Conservation (phyloP, 371 early-diverging fungal genomes). For the Phascolomyces articulosus region DNA sequence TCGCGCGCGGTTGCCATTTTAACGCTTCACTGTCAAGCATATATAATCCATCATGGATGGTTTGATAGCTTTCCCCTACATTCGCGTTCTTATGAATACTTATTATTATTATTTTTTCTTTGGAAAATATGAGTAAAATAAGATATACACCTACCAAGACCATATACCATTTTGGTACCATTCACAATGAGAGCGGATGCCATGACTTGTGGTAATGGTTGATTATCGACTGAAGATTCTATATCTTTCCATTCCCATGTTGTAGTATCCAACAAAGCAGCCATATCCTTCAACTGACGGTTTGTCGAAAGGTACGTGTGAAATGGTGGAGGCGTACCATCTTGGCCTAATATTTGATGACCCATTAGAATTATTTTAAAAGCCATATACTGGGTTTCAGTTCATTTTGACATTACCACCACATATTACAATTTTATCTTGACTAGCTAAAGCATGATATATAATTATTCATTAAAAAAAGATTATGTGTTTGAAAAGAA, state of each 20-base stretch:
- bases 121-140: no score
- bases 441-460: constrained; percentile 9
- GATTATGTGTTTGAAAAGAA: background rate
- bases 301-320: constrained; percentile 29
- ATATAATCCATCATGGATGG: background rate
- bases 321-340: constrained; percentile 29
- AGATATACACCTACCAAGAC: no score
- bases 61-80: constrained; percentile 1
- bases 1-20: background rate
- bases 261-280: constrained; percentile 24
- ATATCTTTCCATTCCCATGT: constrained; percentile 33
- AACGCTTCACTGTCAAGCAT: background rate
- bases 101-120: no score
- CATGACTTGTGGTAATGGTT: constrained; percentile 35
- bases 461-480: background rate
- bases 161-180: constrained; percentile 31
- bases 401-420: no score
- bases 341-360: constrained; percentile 21
- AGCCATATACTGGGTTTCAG: no score
- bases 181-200: constrained; percentile 24
- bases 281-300: constrained; percentile 14
- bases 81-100: no score
- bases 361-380: no score
- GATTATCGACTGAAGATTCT: constrained; percentile 22
- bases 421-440: constrained; percentile 26